Evolutionary conservation across 2,329 filamentous ascomycete species (phyloP), one percentile per base, ranked within the genome.

Genomic region (Trichoderma sp.): DNA sequence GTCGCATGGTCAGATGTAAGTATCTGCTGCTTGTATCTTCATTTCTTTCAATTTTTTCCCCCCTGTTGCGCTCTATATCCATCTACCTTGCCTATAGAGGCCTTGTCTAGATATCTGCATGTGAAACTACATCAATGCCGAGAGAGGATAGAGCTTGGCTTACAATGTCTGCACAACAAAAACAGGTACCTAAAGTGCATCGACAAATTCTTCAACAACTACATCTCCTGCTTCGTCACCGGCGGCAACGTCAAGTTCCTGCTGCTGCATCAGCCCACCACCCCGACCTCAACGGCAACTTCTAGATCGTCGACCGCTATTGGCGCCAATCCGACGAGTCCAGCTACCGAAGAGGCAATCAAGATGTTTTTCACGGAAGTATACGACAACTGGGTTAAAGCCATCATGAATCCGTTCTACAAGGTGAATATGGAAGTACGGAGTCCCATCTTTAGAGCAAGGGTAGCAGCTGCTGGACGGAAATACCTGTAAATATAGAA

Each of bases 321-420:
- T 69, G 91, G 89, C 68, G 90, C 91, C 73, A 97, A 97, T 79
- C 95, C 95, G 0, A 95, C 90, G 3, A 92, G 90, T 69, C 90
- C 93, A 6, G 93, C 95, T 77, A 97, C 95, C 5, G 96, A 99
- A 81, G 96, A 99, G 82, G 95, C 96, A 5, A 92, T 98, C 74
- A 90, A 93, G 78, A 93, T 93, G 80, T 99, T 98, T 83, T 97
- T 99, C 83, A 86, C 87, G 18, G 96, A 99, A 78, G 92, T 97
- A 14, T 98, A 97, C 81, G 96, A 99, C 81, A 93, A 90, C 74
- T 99, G 95, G 90, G 88, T 97, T 72, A 99, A 99, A 85, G 92
- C 94, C 14, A 89, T 94, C 69, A 98, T 99, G 96, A 98, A 89
- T 77, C 96, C 96, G 0, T 99, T 99, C 79, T 98, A 97, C 83